Evolutionary conservation across 1,284 basidiomycete genomes (phyloP).

Genomic region (Trichosporon sp.): DNA sequence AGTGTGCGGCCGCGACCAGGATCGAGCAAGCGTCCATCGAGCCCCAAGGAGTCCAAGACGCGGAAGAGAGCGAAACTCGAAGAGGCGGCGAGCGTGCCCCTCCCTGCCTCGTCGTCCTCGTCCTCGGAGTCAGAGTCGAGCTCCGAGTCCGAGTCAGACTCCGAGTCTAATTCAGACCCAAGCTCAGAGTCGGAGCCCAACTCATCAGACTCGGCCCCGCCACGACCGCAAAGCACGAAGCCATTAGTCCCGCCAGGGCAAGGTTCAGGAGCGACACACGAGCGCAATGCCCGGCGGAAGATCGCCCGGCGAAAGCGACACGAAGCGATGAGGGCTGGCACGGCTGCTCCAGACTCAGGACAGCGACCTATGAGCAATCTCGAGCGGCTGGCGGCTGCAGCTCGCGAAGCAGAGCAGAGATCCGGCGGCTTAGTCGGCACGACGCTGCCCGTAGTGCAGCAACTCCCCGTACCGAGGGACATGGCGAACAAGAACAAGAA

Average conservation of each 20-base stretch:
- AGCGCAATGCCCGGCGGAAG: constrained; percentile 27
- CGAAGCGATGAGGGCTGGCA: constrained; percentile 17
- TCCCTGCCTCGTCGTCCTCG: background rate
- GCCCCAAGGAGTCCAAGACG: background rate
- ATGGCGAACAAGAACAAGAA: constrained; percentile 45
- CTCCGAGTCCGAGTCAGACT: background rate
- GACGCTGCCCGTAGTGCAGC: constrained; percentile 1
- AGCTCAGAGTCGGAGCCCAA: constrained; percentile 6
- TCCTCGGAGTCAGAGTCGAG: background rate
- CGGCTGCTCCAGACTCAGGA: background rate
- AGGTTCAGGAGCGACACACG: constrained; percentile 37
- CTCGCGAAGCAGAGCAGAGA: background rate
- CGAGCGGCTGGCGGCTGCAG: background rate
- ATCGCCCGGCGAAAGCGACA: background rate
- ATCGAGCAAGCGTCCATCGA: constrained; percentile 14
- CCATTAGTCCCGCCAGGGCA: constrained; percentile 34
- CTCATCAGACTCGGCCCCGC: constrained; percentile 10
- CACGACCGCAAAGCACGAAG: background rate
- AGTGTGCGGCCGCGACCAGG: constrained; percentile 23
- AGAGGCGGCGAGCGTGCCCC: background rate
- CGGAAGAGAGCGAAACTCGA: background rate
- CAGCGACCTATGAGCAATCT: background rate
- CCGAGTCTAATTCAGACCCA: constrained; percentile 4
- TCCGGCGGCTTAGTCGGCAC: background rate
- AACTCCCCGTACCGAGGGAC: constrained; percentile 18